These are phyloP conservation scores for Xylariaceae sp. DNA, from an alignment of 2,329 filamentous ascomycete species.

Conservation along the genomic window DNA sequence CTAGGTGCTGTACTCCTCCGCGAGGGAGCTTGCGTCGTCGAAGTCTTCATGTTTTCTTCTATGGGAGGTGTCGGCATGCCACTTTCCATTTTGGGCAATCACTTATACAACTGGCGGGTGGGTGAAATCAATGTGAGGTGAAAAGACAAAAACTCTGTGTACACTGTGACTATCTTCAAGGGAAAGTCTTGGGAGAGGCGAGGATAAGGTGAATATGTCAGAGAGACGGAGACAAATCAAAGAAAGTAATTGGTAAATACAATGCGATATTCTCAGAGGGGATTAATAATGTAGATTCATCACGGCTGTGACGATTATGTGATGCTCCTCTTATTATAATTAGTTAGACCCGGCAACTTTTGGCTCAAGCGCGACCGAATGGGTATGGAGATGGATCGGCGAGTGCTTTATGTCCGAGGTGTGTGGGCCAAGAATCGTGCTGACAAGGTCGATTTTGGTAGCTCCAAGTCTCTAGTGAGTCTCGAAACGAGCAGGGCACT, in stretches of 20 bases:
- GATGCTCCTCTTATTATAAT: constrained; percentile 37
- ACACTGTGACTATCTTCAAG: constrained; percentile 6
- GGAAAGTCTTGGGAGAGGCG: constrained; percentile 12
- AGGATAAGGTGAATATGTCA: constrained; percentile 7
- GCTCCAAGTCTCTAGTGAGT: constrained; percentile 35
- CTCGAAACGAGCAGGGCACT: constrained; percentile 30
- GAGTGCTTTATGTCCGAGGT: constrained; percentile 43
- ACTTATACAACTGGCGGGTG: constrained; percentile 28
- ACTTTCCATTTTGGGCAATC: constrained; percentile 54
- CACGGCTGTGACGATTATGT: constrained; percentile 43
- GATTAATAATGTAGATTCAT: constrained; percentile 45
- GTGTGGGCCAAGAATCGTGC: constrained; percentile 31
- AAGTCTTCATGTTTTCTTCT: constrained; percentile 44
- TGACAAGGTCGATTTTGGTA: constrained; percentile 41
- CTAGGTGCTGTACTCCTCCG: constrained; percentile 44
- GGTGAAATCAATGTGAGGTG: constrained; percentile 6
- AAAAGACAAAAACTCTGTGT: not conserved
- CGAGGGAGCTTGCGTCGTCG: constrained; percentile 28
- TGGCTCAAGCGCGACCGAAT: constrained; percentile 38
- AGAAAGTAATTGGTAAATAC: constrained; percentile 33
- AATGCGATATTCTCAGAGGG: constrained; percentile 35
- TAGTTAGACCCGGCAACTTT: constrained; percentile 40
- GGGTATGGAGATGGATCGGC: constrained; percentile 39
- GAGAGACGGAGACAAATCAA: constrained; percentile 19
- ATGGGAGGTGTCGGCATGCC: constrained; percentile 60